Base-by-base conservation (phyloP, 2,329 filamentous ascomycete genomes). In the Xylaria hypoxylon region DNA sequence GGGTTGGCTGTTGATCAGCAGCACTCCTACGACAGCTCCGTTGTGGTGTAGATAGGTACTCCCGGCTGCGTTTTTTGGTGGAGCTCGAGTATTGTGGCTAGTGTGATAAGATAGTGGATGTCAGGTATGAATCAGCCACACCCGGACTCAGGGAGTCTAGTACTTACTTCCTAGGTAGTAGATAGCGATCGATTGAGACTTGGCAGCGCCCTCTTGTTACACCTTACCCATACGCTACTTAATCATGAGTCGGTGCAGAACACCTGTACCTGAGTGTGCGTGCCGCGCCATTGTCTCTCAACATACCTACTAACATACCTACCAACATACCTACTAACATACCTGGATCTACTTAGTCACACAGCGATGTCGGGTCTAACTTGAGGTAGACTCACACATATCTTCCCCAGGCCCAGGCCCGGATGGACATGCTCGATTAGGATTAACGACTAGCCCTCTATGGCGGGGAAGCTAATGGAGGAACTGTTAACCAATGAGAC, bases 381-480 rank as follows among this genome's bases (percentile, higher is more conserved):
- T 44, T 5, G 28, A 38, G 19, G 22, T 50, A 61, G 47, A 59
- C 51, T 65, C 62, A 52, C 51, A 33, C 24, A 28, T 8, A 24
- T 26, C 35, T 59, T 35, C 47, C 24, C 47, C 45, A 6, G 38
- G 17, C 45, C 45, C 31, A 2, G 24, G n/a, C 48, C 70, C 71
- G 74, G 68, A 40, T 72, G 70, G 71, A 76, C 74, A 72, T 76
- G 68, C 74, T 71, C 22, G 59, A 58, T 71, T 33, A 33, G 60
- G 68, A 50, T 60, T 62, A 57, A 31, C 22, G 15, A 22, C 28
- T 22, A 10, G 48, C 2, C 33, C 47, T 52, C 44, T 51, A 28
- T 33, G 45, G 64, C 44, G 62, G 57, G 59, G 35, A 51, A 62
- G 44, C 59, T 53, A 59, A 56, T 47, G 22, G 59, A 40, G 26